Evolutionary conservation across 306 rosid genomes (phyloP), one percentile per base, ranked within the genome.

Genomic region (Pyrus betulifolia): DNA sequence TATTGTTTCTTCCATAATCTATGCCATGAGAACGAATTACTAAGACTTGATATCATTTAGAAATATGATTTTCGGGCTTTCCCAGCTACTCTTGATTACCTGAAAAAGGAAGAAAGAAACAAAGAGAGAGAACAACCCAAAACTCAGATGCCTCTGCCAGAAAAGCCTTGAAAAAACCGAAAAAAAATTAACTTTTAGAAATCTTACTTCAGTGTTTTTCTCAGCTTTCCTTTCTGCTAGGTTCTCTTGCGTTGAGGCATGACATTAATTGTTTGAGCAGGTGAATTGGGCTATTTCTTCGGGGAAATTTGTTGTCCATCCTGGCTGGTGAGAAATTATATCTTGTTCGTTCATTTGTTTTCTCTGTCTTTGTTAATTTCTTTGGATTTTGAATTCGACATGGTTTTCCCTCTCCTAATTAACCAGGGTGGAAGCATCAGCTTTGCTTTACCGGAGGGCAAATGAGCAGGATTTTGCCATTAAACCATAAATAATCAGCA

Each of bases 371-470:
- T 15, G 21, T 67, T 12, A 8, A 22, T 22, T 21, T 52, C 15
- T 61, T 30, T 17, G 17, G 18, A 33, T 38, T 49, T 19, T 30
- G 76, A 66, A 23, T 78, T 68, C 84, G 81, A 87, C 83, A 15
- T 77, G 70, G 35, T 45, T 57, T 80, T 72, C 80, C 33, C 46
- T 69, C n/a, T 5, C 35, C 71, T 73, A 19, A 21, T 31, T 60
- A 80, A 83, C 80, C 98, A 96, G 99, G 99, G 92, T 96, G 87
- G 99, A 96, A 86, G 99, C 99, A 80, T 96, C 99, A 4, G 89
- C 99, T 76, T 85, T 96, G 91, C 99, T 96, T 73, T 96, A 96
- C 71, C 88, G 99, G 93, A 88, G 99, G 89, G 97, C 93, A 57
- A 95, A 85, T 64, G 99, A 95, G 81, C 97, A 86, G 83, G 97